A percentile compares a stretch with the other conserved stretches of the same genome.
Evolutionary conservation across 345 rosid genomes (phyloP).

Genomic region (Ailanthus altissimus): DNA sequence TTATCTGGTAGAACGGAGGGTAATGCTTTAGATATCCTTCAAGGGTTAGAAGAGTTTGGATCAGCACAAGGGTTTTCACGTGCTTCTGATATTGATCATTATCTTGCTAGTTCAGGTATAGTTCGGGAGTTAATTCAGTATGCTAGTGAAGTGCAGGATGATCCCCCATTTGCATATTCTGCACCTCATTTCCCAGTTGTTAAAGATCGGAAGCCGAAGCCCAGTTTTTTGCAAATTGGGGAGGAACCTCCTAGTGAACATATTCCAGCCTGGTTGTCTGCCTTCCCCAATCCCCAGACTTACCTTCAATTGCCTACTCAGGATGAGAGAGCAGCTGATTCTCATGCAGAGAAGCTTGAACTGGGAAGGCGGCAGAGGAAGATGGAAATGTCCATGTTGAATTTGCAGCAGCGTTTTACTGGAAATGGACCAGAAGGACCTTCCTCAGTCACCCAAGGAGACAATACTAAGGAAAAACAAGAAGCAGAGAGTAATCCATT

Average conservation of each 20-base stretch:
- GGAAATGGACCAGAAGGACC: slow-evolving; percentile 42
- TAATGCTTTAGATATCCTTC: slow-evolving; percentile 66
- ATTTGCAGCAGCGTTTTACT: slow-evolving; percentile 39
- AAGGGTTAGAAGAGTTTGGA: slow-evolving; percentile 71
- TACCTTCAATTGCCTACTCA: slow-evolving; percentile 29
- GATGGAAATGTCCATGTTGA: slow-evolving; percentile 36
- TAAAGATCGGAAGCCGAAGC: slow-evolving; percentile 44
- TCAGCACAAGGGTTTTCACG: slow-evolving; percentile 58
- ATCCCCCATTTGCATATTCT: slow-evolving; percentile 61
- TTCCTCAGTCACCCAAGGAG: slow-evolving; percentile 34
- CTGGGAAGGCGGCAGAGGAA: slow-evolving; percentile 33
- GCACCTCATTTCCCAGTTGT: slow-evolving; percentile 59
- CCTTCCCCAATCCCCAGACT: slow-evolving; percentile 58
- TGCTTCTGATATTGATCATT: slow-evolving; percentile 56
- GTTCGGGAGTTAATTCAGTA: slow-evolving; percentile 64
- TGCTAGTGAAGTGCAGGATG: slow-evolving; percentile 48
- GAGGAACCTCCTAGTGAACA: slow-evolving; percentile 68
- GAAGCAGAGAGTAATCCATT: slow-evolving; percentile 55
- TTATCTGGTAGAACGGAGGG: slow-evolving; percentile 63
- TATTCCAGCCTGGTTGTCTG: slow-evolving; percentile 81
- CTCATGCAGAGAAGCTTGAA: slow-evolving; percentile 31
- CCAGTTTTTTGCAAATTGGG: slow-evolving; percentile 55
- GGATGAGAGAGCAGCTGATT: slow-evolving; percentile 31
- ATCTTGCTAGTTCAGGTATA: slow-evolving; percentile 62
- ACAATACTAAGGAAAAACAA: slow-evolving; percentile 32